These are phyloP conservation scores for Blastobotrys proliferans DNA, from an alignment of 1,139 yeast genomes.

Conservation along the genomic window DNA sequence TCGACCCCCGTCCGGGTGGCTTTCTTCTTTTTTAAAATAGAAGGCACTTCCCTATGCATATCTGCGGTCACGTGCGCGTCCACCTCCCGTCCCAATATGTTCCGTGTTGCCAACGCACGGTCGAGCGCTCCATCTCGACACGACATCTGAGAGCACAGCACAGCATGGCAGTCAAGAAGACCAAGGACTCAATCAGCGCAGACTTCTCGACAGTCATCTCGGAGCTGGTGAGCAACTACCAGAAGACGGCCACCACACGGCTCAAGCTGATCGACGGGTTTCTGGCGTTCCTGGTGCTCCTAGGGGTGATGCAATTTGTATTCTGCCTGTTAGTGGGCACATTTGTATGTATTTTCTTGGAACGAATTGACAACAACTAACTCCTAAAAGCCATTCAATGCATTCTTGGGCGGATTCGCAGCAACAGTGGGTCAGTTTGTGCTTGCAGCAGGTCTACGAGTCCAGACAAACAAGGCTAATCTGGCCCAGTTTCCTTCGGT, in stretches of 20 bases:
- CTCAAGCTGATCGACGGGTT: constrained; percentile 69
- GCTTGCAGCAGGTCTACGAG: constrained; percentile 59
- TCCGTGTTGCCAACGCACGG: too few species aligned
- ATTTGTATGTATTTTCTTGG: constrained; percentile 41
- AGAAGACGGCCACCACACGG: constrained; percentile 24
- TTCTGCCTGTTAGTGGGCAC: constrained; percentile 77
- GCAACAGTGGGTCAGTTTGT: constrained; percentile 96
- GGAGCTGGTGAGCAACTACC: constrained; percentile 23
- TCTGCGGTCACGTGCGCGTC: too few species aligned
- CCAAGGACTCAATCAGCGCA: not conserved
- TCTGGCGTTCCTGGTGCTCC: constrained; percentile 63
- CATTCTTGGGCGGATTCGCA: constrained; percentile 88
- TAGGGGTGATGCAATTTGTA: constrained; percentile 74
- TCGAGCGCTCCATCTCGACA: too few species aligned
- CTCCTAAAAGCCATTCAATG: constrained; percentile 73
- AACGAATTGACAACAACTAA: constrained; percentile 4
- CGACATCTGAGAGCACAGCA: too few species aligned
- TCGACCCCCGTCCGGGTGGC: too few species aligned
- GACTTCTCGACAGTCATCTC: constrained; percentile 19
- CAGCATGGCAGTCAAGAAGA: not conserved
- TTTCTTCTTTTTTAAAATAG: too few species aligned
- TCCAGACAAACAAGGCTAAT: constrained; percentile 53
- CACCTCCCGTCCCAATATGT: too few species aligned
- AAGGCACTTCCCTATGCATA: too few species aligned
- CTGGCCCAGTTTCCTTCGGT: constrained; percentile 47